Base-by-base conservation (phyloP, 768 basidiomycete genomes). In the Boletus sensibilis region DNA sequence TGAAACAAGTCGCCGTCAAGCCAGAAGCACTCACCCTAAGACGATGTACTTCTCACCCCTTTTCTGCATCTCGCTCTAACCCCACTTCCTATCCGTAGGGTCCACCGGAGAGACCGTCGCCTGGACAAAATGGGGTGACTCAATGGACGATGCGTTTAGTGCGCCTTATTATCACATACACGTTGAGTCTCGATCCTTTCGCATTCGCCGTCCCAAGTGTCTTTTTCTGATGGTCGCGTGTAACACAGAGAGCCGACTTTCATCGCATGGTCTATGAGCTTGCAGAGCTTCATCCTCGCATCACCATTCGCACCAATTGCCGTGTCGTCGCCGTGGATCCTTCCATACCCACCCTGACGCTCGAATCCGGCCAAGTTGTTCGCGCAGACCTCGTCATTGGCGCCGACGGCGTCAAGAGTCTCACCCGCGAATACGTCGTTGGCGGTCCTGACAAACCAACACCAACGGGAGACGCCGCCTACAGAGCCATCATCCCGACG, bases 391-490 rank as follows among this genome's bases (percentile, higher is more conserved):
- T 82, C 23, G 68, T 81, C 31, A 73, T 82, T 12, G 80, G 80
- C 5, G 78, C 79, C 5, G 82, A 83, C 55, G 82, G 82, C 9
- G 72, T 81, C 48, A 84, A 80, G 68, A 84, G 83, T 60, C 57
- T 69, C 16, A 61, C 83, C 1, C 79, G 80, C 2, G 66, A 79
- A 60, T 71, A 79, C 33, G 75, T 81, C 34, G 76, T 85, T n/a
- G 77, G 82, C 1, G 77, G 76, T 0, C 70, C 69, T 0, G 74
- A 78, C 41, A 74, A 75, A 34, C 74, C 79, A 0, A 76, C 76
- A 0, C 75, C 82, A 5, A 87, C 87, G 0, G 87, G 85, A 0
- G 84, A 88, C 61, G 80, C 82, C 0, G 86, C 83, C 0, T 87
- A 85, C 62, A 78, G 86, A 48, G 81, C 82, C 5, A 72, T 79